phyloP scores from a whole-genome alignment of 2,329 filamentous ascomycete species.

The Pseudocercospora eumusae region DNA sequence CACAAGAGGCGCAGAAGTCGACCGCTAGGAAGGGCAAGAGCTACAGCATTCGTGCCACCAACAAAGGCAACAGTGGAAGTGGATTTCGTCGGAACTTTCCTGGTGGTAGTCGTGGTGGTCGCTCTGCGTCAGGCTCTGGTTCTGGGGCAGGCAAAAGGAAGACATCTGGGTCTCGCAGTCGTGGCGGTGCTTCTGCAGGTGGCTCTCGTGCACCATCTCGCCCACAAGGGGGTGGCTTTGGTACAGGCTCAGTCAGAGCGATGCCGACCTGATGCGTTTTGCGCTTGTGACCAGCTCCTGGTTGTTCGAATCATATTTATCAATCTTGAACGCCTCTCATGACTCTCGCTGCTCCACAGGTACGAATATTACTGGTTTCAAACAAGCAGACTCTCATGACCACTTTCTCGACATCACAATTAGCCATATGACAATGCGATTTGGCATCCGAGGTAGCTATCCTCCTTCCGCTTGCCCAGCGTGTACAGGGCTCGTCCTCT shows the following conservation, averaged over 20 bases:
- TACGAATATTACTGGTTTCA: no score
- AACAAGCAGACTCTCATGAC: no score
- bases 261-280: constrained; percentile 2
- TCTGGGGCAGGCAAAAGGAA: constrained; percentile 13
- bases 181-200: background rate
- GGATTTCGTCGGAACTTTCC: constrained; percentile 1
- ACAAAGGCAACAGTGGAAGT: constrained; percentile 5
- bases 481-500: no score
- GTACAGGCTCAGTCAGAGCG: constrained; percentile 1
- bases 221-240: background rate
- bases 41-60: background rate
- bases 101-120: constrained; percentile 3
- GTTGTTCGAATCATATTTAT: no score
- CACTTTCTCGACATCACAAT: no score
- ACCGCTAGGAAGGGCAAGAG: background rate
- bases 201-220: background rate
- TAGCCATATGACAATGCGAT: background rate
- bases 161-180: background rate
- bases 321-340: no score
- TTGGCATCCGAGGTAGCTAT: background rate
- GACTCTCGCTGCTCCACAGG: no score
- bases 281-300: background rate
- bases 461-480: background rate
- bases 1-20: background rate
- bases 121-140: constrained; percentile 12